Evolutionary conservation across 441 rosid species (phyloP).

Genomic region (Pelargonium citronellum): DNA sequence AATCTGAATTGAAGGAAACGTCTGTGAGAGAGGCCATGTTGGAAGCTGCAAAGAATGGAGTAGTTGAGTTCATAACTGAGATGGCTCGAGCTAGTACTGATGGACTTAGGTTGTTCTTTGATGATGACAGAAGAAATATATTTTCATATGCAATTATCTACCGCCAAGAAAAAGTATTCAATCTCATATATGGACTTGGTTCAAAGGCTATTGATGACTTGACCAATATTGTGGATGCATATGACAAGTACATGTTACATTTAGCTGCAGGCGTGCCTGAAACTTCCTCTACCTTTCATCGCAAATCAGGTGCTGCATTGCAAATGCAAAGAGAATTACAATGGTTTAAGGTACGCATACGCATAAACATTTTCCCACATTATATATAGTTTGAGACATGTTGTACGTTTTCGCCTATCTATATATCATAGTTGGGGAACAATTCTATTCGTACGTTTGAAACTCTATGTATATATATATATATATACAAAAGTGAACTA

Average conservation of each 20-base stretch:
- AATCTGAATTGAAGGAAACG: neutral
- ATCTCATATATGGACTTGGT: neutral
- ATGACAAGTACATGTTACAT: conserved; percentile 9
- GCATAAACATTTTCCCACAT: no score
- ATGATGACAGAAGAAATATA: neutral
- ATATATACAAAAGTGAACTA: no score
- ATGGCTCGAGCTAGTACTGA: neutral
- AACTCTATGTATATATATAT: no score
- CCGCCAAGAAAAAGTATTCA: conserved; percentile 15
- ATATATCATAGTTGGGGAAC: no score
- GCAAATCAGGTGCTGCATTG: conserved; percentile 14
- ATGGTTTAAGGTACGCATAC: conserved; percentile 18
- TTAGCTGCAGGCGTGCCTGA: conserved; percentile 10
- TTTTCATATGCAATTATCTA: conserved; percentile 7
- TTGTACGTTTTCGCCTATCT: no score
- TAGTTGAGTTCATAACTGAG: conserved; percentile 5
- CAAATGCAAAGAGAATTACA: conserved; percentile 20
- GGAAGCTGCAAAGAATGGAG: conserved; percentile 12
- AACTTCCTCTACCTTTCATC: neutral
- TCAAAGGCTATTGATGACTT: neutral
- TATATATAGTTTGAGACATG: no score
- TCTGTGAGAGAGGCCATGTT: conserved; percentile 1
- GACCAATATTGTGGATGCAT: neutral
- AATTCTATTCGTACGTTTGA: no score
- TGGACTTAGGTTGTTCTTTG: conserved; percentile 1